A percentile compares a stretch with the other conserved stretches of the same genome.
phyloP scores from a whole-genome alignment of 1,139 yeast species.

The Scheffersomyces titani region DNA sequence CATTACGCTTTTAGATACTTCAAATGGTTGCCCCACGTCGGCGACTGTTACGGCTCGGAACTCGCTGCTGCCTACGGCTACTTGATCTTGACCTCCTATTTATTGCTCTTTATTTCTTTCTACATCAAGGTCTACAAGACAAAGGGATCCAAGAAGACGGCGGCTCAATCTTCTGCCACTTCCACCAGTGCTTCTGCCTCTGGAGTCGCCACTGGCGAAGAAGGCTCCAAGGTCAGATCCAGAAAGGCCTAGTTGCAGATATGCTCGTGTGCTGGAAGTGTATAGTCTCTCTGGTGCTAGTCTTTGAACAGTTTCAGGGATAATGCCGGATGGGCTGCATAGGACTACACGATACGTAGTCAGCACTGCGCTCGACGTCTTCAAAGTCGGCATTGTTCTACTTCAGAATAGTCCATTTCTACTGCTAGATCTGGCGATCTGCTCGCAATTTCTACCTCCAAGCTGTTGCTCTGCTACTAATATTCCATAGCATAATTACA shows the following conservation, averaged over 20 bases:
- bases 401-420: neutral
- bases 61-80: conserved; percentile 92
- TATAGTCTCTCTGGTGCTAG: neutral
- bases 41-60: conserved; percentile 90
- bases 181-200: conserved; percentile 11
- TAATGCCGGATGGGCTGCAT: neutral
- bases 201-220: conserved; percentile 16
- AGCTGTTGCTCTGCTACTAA: neutral
- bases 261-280: neutral
- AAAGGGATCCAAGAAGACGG: conserved; percentile 31
- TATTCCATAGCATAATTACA: neutral
- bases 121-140: conserved; percentile 83
- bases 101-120: conserved; percentile 89
- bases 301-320: neutral
- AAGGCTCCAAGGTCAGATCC: conserved; percentile 37
- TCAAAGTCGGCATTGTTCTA: too few relatives aligned
- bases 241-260: conserved; percentile 38
- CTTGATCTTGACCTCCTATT: conserved; percentile 83
- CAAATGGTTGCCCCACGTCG: conserved; percentile 71
- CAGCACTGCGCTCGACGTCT: neutral
- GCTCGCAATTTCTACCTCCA: neutral
- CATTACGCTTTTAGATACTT: conserved; percentile 65
- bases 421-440: neutral
- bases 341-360: neutral
- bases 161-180: conserved; percentile 7